A percentile compares a stretch with the other conserved stretches of the same genome.
phyloP scores from a whole-genome alignment of 2,329 filamentous ascomycete genomes.

The Fusarium lateritium region DNA sequence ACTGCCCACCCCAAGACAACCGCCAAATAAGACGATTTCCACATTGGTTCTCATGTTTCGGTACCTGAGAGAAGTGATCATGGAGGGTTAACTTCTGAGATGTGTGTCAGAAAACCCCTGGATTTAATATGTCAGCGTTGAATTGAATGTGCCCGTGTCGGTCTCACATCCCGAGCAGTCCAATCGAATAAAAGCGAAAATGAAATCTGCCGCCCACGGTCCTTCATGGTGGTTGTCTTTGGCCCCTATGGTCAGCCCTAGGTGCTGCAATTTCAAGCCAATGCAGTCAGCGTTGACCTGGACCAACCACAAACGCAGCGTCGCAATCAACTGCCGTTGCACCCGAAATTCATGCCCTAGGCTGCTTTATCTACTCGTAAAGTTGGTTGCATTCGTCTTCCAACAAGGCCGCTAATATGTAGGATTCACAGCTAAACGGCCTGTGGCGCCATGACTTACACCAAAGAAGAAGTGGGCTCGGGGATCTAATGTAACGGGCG shows the following conservation, averaged over 20 bases:
- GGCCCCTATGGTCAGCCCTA: slow-evolving; percentile 9
- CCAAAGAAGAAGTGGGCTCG: not conserved
- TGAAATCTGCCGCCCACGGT: not conserved
- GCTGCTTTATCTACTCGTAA: not conserved
- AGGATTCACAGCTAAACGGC: not conserved
- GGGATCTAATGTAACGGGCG: not conserved
- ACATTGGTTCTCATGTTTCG: not conserved
- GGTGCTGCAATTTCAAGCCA: not conserved
- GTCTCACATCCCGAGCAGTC: not conserved
- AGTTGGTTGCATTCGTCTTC: not conserved
- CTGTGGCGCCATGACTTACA: not conserved
- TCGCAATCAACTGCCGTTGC: not conserved
- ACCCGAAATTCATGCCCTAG: not conserved
- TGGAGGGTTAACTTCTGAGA: not conserved
- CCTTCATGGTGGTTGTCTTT: no score
- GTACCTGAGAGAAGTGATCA: not conserved
- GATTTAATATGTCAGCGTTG: not conserved
- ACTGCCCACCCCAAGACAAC: not conserved
- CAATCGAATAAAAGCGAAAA: not conserved
- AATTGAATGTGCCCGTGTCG: not conserved
- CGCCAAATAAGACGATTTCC: not conserved
- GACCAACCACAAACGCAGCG: slow-evolving; percentile 2
- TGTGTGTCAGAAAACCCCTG: not conserved
- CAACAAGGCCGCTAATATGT: not conserved
- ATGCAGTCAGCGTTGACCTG: not conserved